Evolutionary conservation across 148 eudicot genomes (phyloP).

Genomic region (Nepenthes mirabilis): DNA sequence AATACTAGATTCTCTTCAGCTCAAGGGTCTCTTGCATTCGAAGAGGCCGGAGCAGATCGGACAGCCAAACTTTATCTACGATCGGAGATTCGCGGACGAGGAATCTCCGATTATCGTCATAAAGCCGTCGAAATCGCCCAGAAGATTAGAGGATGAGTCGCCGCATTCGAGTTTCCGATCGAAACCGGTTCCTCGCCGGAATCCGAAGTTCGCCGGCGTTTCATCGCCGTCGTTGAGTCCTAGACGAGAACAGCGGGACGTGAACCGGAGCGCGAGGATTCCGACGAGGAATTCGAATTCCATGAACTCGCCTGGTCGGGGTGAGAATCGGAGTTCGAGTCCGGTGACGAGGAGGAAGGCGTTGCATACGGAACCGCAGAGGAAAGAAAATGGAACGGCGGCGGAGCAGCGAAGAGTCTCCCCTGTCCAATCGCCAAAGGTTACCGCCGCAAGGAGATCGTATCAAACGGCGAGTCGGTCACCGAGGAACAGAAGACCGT

Average conservation of each 20-base stretch:
- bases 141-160: conserved; percentile 13
- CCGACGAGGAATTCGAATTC: conserved; percentile 12
- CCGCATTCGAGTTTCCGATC: conserved; percentile 13
- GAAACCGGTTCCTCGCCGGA: conserved; percentile 19
- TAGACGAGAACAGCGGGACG: conserved; percentile 13
- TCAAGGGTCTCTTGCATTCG: conserved; percentile 77
- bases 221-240: conserved; percentile 21
- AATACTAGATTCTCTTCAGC: conserved; percentile 78
- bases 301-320: conserved; percentile 16
- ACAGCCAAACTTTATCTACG: conserved; percentile 30
- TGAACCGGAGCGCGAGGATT: conserved; percentile 14
- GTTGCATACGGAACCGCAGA: conserved; percentile 36
- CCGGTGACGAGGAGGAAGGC: conserved; percentile 26
- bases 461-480: conserved; percentile 28
- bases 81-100: conserved; percentile 18
- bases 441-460: conserved; percentile 14
- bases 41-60: conserved; percentile 14
- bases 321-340: conserved; percentile 30
- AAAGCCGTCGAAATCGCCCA: conserved; percentile 29
- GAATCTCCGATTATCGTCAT: conserved; percentile 55
- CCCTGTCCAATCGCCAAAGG: conserved; percentile 47
- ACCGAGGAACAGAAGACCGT: conserved; percentile 30
- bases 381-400: conserved; percentile 19
- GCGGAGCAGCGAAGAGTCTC: conserved; percentile 14
- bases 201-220: conserved; percentile 17